These are phyloP conservation scores for Leccinum pellstonianum DNA, from an alignment of 768 basidiomycete genomes.

Conservation along the genomic window DNA sequence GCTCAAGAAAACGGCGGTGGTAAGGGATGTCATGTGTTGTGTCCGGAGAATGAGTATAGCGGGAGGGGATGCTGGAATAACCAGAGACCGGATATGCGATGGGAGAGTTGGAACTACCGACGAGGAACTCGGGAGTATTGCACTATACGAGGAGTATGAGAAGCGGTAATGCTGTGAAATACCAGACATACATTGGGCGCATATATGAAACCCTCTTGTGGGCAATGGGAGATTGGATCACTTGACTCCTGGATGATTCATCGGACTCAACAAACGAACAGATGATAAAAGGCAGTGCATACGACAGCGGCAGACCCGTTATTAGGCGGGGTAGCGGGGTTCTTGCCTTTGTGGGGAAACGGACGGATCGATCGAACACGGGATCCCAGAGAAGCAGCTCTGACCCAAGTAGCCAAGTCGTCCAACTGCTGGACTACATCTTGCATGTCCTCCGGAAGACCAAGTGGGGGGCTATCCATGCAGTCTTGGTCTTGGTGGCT, in stretches of 20 bases:
- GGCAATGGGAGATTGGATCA: not conserved
- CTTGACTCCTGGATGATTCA: slow-evolving; percentile 13
- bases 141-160: slow-evolving; percentile 10
- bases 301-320: slow-evolving; percentile 12
- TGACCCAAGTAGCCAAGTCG: slow-evolving; percentile 29
- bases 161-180: not conserved
- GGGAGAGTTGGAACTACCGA: slow-evolving; percentile 31
- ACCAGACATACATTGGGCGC: slow-evolving; percentile 21
- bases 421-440: slow-evolving; percentile 28
- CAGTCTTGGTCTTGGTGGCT: not conserved
- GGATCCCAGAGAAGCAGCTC: slow-evolving; percentile 15
- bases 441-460: slow-evolving; percentile 30
- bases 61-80: slow-evolving; percentile 29
- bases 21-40: slow-evolving; percentile 8
- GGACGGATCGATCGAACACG: not conserved
- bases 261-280: not conserved
- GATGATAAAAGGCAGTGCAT: slow-evolving; percentile 4
- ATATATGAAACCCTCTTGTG: slow-evolving; percentile 30
- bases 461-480: not conserved
- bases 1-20: slow-evolving; percentile 10
- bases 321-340: not conserved
- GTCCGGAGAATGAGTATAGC: not conserved
- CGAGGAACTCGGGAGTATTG: slow-evolving; percentile 32
- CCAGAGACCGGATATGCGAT: slow-evolving; percentile 31
- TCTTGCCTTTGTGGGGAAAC: slow-evolving; percentile 8